These are phyloP conservation scores for Stachybotrys chlorohalonatus DNA, from an alignment of 2,329 filamentous ascomycete genomes.

Conservation along the genomic window DNA sequence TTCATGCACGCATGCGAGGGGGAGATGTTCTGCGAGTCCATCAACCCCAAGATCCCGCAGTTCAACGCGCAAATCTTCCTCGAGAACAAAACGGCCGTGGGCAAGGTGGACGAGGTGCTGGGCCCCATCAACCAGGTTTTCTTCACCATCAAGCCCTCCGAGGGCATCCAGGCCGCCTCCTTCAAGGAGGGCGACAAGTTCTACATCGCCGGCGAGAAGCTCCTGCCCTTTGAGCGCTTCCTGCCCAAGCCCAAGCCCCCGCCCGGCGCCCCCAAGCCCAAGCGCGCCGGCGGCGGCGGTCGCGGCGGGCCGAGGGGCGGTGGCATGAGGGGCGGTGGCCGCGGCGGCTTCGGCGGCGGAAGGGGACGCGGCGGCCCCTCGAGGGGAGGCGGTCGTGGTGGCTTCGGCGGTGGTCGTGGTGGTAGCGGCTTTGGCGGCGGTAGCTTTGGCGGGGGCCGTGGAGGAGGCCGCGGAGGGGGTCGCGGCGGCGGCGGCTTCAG, in stretches of 20 bases:
- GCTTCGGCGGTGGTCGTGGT: constrained; percentile 26
- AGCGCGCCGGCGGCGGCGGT: constrained; percentile 49
- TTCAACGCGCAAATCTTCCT: constrained; percentile 99
- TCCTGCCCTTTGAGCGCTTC: constrained; percentile 92
- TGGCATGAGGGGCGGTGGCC: constrained; percentile 22
- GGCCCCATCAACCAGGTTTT: constrained; percentile 96
- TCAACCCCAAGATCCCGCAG: constrained; percentile 92
- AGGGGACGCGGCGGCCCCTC: constrained; percentile 27
- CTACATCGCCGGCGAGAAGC: constrained; percentile 90
- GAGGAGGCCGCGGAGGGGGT: constrained; percentile 14
- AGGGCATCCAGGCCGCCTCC: constrained; percentile 87
- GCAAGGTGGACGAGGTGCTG: constrained; percentile 96
- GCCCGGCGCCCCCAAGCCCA: constrained; percentile 52
- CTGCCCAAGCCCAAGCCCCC: constrained; percentile 81
- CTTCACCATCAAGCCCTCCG: constrained; percentile 96
- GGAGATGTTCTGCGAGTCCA: constrained; percentile 94
- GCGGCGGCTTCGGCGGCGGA: constrained; percentile 19
- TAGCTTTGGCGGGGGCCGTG: constrained; percentile 20
- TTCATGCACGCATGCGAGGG: constrained; percentile 94
- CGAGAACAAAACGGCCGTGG: constrained; percentile 94
- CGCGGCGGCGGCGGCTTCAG: constrained; percentile 7
- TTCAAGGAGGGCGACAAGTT: constrained; percentile 98
- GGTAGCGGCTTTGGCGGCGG: constrained; percentile 25
- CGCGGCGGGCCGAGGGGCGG: constrained; percentile 28
- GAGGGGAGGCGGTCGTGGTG: constrained; percentile 32